A percentile compares a stretch with the other conserved stretches of the same genome.
Evolutionary conservation across 208 protist species (phyloP).

Genomic region (Leptomonas seymouri): DNA sequence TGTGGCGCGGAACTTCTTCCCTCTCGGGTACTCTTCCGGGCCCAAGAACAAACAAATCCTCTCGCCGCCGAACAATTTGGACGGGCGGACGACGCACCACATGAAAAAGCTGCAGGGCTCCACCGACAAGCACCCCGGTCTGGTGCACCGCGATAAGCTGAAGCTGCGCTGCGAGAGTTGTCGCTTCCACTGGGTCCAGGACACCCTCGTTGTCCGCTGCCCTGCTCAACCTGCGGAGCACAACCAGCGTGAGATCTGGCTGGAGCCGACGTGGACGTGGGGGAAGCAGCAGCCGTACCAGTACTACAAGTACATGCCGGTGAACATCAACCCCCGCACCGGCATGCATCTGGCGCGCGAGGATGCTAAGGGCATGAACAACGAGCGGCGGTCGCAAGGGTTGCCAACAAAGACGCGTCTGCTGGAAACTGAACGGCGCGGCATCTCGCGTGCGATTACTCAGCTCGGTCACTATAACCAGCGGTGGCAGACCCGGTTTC

Average conservation of each 20-base stretch:
- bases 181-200: slow-evolving; percentile 77
- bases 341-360: slow-evolving; percentile 73
- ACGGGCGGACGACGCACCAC: slow-evolving; percentile 55
- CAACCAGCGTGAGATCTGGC: slow-evolving; percentile 87
- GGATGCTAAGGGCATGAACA: slow-evolving; percentile 87
- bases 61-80: slow-evolving; percentile 63
- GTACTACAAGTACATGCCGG: slow-evolving; percentile 86
- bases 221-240: slow-evolving; percentile 67
- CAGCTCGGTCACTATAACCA: slow-evolving; percentile 71
- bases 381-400: slow-evolving; percentile 75
- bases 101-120: slow-evolving; percentile 70
- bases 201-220: slow-evolving; percentile 80
- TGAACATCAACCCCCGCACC: slow-evolving; percentile 77
- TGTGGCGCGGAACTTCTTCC: slow-evolving; percentile 68
- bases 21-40: slow-evolving; percentile 64
- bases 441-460: slow-evolving; percentile 72
- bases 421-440: slow-evolving; percentile 62
- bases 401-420: slow-evolving; percentile 73
- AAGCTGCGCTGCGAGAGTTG: slow-evolving; percentile 83
- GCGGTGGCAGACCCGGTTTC: slow-evolving; percentile 84
- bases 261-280: slow-evolving; percentile 88
- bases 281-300: slow-evolving; percentile 84
- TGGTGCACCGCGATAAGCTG: slow-evolving; percentile 66
- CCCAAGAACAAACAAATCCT: slow-evolving; percentile 73
- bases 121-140: slow-evolving; percentile 56